A percentile compares a stretch with the other conserved stretches of the same genome.
These are phyloP conservation scores for Ascochyta viciae-villosae DNA, from an alignment of 2,329 filamentous ascomycete species.

Conservation along the genomic window DNA sequence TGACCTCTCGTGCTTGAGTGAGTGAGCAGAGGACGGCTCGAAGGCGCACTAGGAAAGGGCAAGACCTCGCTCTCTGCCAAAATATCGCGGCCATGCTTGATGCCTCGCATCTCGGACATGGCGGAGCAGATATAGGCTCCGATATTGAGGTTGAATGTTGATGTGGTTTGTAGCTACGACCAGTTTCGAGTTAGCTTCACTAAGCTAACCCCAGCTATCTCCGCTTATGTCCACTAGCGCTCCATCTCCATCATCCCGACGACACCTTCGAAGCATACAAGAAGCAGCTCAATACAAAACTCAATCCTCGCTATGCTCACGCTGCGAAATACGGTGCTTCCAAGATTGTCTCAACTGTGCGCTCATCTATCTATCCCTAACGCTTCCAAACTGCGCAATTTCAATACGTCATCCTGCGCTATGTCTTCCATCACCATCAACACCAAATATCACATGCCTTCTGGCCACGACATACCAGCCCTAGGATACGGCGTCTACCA, in stretches of 20 bases:
- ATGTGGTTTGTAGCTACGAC: not conserved
- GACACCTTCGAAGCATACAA: not conserved
- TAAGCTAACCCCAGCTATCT: not conserved
- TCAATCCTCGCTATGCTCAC: conserved; percentile 4
- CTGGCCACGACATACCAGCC: conserved; percentile 67
- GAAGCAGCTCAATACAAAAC: not conserved
- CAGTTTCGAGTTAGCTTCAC: not conserved
- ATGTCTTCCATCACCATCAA: conserved; percentile 57
- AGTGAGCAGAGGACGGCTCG: too few species aligned
- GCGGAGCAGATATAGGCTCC: too few species aligned
- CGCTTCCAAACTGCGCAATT: conserved; percentile 6
- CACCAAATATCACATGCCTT: conserved; percentile 61
- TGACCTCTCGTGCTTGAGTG: too few species aligned
- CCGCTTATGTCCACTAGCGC: conserved; percentile 10
- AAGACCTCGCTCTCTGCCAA: too few species aligned
- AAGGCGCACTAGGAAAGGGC: too few species aligned
- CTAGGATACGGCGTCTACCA: conserved; percentile 64
- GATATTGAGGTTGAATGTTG: too few species aligned
- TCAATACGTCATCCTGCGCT: conserved; percentile 33
- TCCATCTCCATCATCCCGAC: not conserved
- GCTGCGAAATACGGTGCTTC: conserved; percentile 8
- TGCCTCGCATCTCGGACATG: too few species aligned
- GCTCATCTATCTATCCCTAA: conserved; percentile 18
- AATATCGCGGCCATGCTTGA: too few species aligned
- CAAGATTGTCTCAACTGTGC: conserved; percentile 22